Evolutionary conservation across 306 rosid species (phyloP).

Genomic region (Ammopiptanthus mongolicus): DNA sequence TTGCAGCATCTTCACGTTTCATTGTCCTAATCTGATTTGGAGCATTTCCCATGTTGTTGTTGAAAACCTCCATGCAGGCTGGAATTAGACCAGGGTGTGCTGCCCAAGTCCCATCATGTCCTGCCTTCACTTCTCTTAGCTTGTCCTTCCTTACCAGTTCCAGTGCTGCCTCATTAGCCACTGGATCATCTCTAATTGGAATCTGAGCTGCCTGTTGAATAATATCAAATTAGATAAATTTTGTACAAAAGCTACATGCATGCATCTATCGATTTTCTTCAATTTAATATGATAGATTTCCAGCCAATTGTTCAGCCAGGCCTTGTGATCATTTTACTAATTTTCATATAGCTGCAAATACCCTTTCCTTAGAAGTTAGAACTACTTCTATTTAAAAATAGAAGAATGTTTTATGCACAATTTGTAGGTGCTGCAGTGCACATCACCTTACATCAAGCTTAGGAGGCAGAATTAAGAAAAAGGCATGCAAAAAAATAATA

Average conservation of each 20-base stretch:
- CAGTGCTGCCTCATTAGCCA: constrained; percentile 76
- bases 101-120: constrained; percentile 98
- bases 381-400: background rate
- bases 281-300: background rate
- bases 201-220: constrained; percentile 79
- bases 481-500: no score
- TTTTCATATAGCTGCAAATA: background rate
- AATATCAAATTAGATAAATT: background rate
- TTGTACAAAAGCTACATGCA: background rate
- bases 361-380: background rate
- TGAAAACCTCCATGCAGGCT: constrained; percentile 67
- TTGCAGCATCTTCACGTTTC: constrained; percentile 53
- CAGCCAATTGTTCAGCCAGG: background rate
- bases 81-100: constrained; percentile 89
- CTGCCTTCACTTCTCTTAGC: constrained; percentile 76
- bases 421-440: no score
- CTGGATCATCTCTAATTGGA: constrained; percentile 69
- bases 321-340: background rate
- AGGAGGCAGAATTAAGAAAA: no score
- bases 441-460: no score
- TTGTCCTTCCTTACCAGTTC: constrained; percentile 85
- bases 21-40: constrained; percentile 53
- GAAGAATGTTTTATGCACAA: no score
- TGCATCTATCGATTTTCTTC: background rate
- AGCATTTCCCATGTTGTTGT: constrained; percentile 44